A percentile compares a stretch with the other conserved stretches of the same genome.
phyloP scores from a whole-genome alignment of 2,329 filamentous ascomycete species.

The Fusarium sp. region DNA sequence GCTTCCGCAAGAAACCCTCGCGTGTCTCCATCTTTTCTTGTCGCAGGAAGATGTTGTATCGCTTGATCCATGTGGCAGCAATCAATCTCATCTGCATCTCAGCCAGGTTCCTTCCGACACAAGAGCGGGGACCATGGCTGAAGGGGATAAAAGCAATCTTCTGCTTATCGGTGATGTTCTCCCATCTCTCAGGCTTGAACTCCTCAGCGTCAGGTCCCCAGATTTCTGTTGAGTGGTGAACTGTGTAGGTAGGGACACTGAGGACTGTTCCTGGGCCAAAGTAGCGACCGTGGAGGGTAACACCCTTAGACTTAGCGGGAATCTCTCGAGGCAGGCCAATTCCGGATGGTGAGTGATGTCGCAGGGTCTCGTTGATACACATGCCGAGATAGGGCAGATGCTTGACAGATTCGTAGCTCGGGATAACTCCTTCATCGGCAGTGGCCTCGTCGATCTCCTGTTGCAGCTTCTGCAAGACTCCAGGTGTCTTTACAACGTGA shows the following conservation, averaged over 20 bases:
- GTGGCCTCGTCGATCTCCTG: slow-evolving; percentile 78
- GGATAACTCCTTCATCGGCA: slow-evolving; percentile 71
- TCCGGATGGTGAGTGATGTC: slow-evolving; percentile 86
- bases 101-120: slow-evolving; percentile 84
- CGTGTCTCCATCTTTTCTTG: slow-evolving; percentile 78
- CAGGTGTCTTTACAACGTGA: slow-evolving; percentile 77
- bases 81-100: slow-evolving; percentile 91
- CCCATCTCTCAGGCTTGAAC: slow-evolving; percentile 83
- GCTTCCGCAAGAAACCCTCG: slow-evolving; percentile 87
- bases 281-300: slow-evolving; percentile 74
- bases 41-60: slow-evolving; percentile 61
- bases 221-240: slow-evolving; percentile 80
- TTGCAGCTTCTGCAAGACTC: slow-evolving; percentile 78
- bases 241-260: slow-evolving; percentile 83
- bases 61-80: slow-evolving; percentile 71
- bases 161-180: slow-evolving; percentile 70
- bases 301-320: slow-evolving; percentile 70
- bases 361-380: slow-evolving; percentile 86
- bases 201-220: slow-evolving; percentile 80
- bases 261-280: slow-evolving; percentile 84
- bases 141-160: slow-evolving; percentile 83
- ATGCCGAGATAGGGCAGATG: slow-evolving; percentile 81
- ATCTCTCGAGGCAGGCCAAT: slow-evolving; percentile 85
- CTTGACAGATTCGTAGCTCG: slow-evolving; percentile 77
- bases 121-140: slow-evolving; percentile 75